These are phyloP conservation scores for Ogataea nitratoaversa DNA, from an alignment of 805 yeast genomes.

Conservation along the genomic window DNA sequence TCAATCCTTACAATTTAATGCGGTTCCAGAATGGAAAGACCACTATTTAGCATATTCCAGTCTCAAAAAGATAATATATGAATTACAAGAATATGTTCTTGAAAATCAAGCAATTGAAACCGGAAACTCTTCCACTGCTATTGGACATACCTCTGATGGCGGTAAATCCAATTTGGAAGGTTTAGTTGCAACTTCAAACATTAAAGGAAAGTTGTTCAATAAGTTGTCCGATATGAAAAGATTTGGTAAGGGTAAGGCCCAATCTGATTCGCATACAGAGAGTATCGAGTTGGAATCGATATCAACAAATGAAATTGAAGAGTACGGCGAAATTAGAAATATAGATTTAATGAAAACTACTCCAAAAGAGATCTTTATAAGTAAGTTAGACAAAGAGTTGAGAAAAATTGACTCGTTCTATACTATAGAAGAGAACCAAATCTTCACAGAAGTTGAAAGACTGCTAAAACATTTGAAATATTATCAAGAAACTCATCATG, in stretches of 20 bases:
- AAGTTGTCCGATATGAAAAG: constrained; percentile 15
- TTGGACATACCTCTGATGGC: constrained; percentile 10
- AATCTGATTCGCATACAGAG: constrained; percentile 10
- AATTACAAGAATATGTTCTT: constrained; percentile 38
- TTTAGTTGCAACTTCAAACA: constrained; percentile 8
- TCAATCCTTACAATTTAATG: constrained; percentile 35
- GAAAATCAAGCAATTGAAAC: constrained; percentile 14
- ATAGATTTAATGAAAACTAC: constrained; percentile 26
- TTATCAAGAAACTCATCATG: constrained; percentile 24
- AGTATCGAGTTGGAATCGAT: constrained; percentile 17
- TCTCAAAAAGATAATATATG: constrained; percentile 53
- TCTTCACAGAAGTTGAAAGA: constrained; percentile 41
- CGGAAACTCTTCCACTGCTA: constrained; percentile 13
- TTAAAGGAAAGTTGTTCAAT: constrained; percentile 11
- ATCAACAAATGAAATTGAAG: constrained; percentile 2
- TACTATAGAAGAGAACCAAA: constrained; percentile 40
- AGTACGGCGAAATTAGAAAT: constrained; percentile 9
- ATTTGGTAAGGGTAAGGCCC: constrained; percentile 4
- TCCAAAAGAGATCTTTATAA: constrained; percentile 41
- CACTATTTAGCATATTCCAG: constrained; percentile 41
- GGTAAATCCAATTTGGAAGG: constrained; percentile 14
- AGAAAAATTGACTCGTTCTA: constrained; percentile 51
- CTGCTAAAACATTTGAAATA: constrained; percentile 45
- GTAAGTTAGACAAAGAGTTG: constrained; percentile 44
- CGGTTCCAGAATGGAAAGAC: constrained; percentile 54